Base-by-base conservation (phyloP, 768 basidiomycete species). In the Phlegmacium glaucopus region DNA sequence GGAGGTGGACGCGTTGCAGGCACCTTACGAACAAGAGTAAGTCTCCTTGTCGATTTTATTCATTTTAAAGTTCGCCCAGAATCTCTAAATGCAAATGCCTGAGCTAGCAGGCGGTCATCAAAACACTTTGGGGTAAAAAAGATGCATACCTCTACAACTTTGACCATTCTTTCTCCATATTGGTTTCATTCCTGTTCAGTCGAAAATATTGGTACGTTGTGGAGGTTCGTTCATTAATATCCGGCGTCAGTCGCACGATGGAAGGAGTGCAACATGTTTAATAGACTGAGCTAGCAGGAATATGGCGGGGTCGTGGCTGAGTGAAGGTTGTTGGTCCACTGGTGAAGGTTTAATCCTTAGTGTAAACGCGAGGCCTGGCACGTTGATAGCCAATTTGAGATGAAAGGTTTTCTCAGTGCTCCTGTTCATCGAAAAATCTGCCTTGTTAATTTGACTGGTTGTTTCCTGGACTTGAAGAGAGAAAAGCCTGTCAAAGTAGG, bases 341-440 rank as follows among this genome's bases (percentile, higher is more conserved):
- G 22, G 22, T 22, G 22, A 22, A 22, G 25, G 39, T 39, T 47
- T 6, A 29, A 15, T 45, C 40, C 50, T 54, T 40, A 28, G 47
- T 50, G 56, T 37, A 44, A 54, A 44, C 55, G 56, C 42, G 58
- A 59, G 58, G 58, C 53, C 17, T 30, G 15, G 58, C 53, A 27
- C 32, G 15, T 42, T 47, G 48, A 51, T 41, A 53, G 37, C 52
- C 51, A 52, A 55, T 52, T 28, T 34, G 30, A 47, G 39, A 15
- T 8, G 6, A 40, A 16, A 9, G 18, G 15, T 15, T 25, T 6
- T 40, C 39, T 40, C 17, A 12, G 6, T 10, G 6, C 11, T 34
- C 6, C 32, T 3, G n/a, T 22, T 22, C 22, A 22, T 22, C 22
- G 22, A 22, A 5, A 22, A 22, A 22, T 22, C 5, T 22, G 22